A percentile compares a stretch with the other conserved stretches of the same genome.
These are phyloP conservation scores for Mycena metata DNA, from an alignment of 768 basidiomycete genomes.

Conservation along the genomic window DNA sequence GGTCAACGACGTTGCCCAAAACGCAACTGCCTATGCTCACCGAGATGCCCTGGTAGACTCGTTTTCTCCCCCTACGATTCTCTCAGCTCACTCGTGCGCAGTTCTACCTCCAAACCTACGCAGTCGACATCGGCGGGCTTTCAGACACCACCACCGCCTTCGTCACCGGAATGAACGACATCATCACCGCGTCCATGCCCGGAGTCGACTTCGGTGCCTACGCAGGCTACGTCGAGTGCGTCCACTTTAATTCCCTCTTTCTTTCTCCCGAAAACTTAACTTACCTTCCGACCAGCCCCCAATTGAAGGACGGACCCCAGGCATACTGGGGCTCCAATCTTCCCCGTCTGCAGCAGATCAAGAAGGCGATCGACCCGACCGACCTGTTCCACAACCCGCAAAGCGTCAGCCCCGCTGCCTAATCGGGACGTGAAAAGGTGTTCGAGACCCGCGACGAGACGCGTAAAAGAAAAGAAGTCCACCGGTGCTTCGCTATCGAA, in stretches of 20 bases:
- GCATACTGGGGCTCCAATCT: conserved; percentile 37
- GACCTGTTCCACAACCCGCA: conserved; percentile 38
- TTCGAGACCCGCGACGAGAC: neutral
- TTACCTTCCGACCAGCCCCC: conserved; percentile 16
- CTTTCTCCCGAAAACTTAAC: neutral
- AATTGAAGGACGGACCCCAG: conserved; percentile 25
- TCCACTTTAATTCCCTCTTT: neutral
- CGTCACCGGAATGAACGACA: conserved; percentile 29
- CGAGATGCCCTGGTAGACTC: conserved; percentile 30
- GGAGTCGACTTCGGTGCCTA: conserved; percentile 35
- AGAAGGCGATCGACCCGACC: conserved; percentile 26
- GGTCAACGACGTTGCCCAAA: conserved; percentile 32
- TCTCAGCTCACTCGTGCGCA: neutral
- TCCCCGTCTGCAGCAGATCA: conserved; percentile 28
- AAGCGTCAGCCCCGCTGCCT: conserved; percentile 21
- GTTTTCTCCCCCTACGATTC: too few relatives aligned
- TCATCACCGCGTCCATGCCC: conserved; percentile 32
- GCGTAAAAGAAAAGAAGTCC: neutral
- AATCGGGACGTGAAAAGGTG: neutral
- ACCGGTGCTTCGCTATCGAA: too few relatives aligned
- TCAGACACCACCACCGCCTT: conserved; percentile 27
- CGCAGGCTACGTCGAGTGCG: conserved; percentile 39
- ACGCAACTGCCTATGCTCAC: conserved; percentile 38
- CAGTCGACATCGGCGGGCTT: conserved; percentile 22
- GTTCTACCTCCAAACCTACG: conserved; percentile 38